These are phyloP conservation scores for Pyrenochaeta sp. DNA, from an alignment of 2,329 filamentous ascomycete genomes.

Conservation along the genomic window DNA sequence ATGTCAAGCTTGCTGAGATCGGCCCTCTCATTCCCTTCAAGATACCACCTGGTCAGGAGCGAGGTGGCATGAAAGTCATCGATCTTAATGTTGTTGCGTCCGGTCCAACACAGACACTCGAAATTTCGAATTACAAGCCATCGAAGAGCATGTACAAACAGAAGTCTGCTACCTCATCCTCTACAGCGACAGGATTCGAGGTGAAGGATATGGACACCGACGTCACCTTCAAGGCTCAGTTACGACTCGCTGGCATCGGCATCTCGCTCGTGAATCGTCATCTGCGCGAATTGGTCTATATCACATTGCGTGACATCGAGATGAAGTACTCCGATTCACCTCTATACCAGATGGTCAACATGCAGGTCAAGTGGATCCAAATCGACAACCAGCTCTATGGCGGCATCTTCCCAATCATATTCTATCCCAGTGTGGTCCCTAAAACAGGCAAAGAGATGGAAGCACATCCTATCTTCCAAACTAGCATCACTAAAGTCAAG, in stretches of 20 bases:
- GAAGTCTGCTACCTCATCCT: slow-evolving; percentile 65
- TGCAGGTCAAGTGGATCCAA: slow-evolving; percentile 98
- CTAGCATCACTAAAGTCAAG: slow-evolving; percentile 92
- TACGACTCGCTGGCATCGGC: slow-evolving; percentile 88
- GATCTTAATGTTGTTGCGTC: slow-evolving; percentile 96
- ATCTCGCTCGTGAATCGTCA: slow-evolving; percentile 94
- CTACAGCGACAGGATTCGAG: slow-evolving; percentile 79
- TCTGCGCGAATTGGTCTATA: slow-evolving; percentile 88
- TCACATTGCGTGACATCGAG: slow-evolving; percentile 91
- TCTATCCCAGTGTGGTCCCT: slow-evolving; percentile 97
- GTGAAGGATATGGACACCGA: slow-evolving; percentile 91
- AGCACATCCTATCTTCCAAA: slow-evolving; percentile 91
- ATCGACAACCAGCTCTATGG: slow-evolving; percentile 99
- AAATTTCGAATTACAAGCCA: slow-evolving; percentile 90
- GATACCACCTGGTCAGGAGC: slow-evolving; percentile 71
- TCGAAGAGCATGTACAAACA: slow-evolving; percentile 91
- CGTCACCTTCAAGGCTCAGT: slow-evolving; percentile 86
- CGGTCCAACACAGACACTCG: slow-evolving; percentile 92
- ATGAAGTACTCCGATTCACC: slow-evolving; percentile 93
- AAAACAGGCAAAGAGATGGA: slow-evolving; percentile 98
- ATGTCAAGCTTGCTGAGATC: slow-evolving; percentile 95
- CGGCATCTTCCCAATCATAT: slow-evolving; percentile 94
- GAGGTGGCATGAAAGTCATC: slow-evolving; percentile 80
- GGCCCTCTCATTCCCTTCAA: slow-evolving; percentile 96
- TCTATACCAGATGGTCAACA: slow-evolving; percentile 88